These are phyloP conservation scores for Acacia confusa DNA, from an alignment of 306 rosid species.

Conservation along the genomic window DNA sequence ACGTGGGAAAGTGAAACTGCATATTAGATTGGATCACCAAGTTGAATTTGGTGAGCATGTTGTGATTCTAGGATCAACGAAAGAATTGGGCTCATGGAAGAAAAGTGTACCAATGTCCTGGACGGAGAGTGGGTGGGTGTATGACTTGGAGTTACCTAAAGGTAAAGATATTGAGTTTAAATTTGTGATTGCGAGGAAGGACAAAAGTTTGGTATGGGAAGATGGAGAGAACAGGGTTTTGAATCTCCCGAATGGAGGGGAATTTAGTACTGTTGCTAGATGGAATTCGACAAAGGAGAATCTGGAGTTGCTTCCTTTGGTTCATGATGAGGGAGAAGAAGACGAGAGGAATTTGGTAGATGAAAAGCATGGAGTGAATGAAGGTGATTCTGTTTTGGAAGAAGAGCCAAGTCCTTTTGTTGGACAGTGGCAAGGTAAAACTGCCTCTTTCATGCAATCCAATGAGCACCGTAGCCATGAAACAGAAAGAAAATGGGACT, in stretches of 20 bases:
- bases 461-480: slow-evolving; percentile 60
- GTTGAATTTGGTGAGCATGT: slow-evolving; percentile 82
- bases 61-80: slow-evolving; percentile 66
- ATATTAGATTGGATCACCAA: slow-evolving; percentile 69
- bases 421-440: slow-evolving; percentile 88
- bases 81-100: slow-evolving; percentile 86
- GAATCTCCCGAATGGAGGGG: slow-evolving; percentile 57
- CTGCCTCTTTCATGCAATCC: slow-evolving; percentile 69
- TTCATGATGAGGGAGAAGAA: slow-evolving; percentile 21
- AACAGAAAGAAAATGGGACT: slow-evolving; percentile 63
- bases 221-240: slow-evolving; percentile 65
- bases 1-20: slow-evolving; percentile 47
- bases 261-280: slow-evolving; percentile 52
- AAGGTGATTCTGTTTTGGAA: slow-evolving; percentile 34
- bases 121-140: slow-evolving; percentile 83
- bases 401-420: slow-evolving; percentile 80
- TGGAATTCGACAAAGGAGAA: slow-evolving; percentile 61
- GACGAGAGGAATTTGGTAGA: slow-evolving; percentile 21
- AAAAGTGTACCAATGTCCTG: slow-evolving; percentile 59
- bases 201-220: slow-evolving; percentile 67
- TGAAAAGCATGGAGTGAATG: slow-evolving; percentile 32
- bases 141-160: slow-evolving; percentile 52
- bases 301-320: slow-evolving; percentile 49
- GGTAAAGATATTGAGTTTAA: slow-evolving; percentile 57
- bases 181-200: slow-evolving; percentile 48